These are phyloP conservation scores for Kodamaea sp. DNA, from an alignment of 1,139 yeast species.

Conservation along the genomic window DNA sequence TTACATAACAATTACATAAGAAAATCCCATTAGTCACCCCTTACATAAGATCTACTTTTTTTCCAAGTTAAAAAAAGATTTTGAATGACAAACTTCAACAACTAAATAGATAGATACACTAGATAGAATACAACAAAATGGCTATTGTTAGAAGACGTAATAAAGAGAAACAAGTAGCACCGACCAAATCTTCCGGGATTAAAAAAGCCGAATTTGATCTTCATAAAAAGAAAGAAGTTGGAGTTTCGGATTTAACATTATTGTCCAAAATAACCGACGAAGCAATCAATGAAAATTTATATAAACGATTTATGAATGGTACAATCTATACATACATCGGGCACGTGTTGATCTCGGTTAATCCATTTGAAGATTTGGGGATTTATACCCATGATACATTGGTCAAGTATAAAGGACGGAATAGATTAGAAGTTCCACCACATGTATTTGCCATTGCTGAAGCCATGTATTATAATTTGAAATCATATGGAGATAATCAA, in stretches of 20 bases:
- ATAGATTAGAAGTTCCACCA: slow-evolving; percentile 95
- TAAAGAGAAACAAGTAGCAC: slow-evolving; percentile 53
- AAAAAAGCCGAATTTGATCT: slow-evolving; percentile 91
- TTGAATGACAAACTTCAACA: neutral
- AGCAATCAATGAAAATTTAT: slow-evolving; percentile 85
- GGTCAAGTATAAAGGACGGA: slow-evolving; percentile 81
- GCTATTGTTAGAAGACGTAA: slow-evolving; percentile 73
- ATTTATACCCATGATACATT: slow-evolving; percentile 81
- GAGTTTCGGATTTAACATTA: slow-evolving; percentile 91
- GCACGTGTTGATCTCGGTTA: slow-evolving; percentile 88
- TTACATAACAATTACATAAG: too few species aligned
- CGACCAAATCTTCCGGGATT: slow-evolving; percentile 60
- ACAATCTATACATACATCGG: slow-evolving; percentile 88
- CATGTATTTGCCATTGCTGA: slow-evolving; percentile 99
- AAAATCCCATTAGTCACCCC: too few species aligned
- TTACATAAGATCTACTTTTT: too few species aligned
- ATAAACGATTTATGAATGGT: slow-evolving; percentile 84
- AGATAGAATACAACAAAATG: slow-evolving; percentile 33
- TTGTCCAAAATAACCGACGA: slow-evolving; percentile 88
- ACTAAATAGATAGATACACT: neutral
- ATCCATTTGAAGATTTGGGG: slow-evolving; percentile 95
- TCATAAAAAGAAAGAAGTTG: slow-evolving; percentile 90
- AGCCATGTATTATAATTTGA: slow-evolving; percentile 92
- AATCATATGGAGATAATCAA: slow-evolving; percentile 90
- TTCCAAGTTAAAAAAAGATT: too few species aligned